Percentiles rank a stretch among this genome's conserved stretches.
phyloP scores from a whole-genome alignment of 1,284 basidiomycete species.

The Sutorius eximius region DNA sequence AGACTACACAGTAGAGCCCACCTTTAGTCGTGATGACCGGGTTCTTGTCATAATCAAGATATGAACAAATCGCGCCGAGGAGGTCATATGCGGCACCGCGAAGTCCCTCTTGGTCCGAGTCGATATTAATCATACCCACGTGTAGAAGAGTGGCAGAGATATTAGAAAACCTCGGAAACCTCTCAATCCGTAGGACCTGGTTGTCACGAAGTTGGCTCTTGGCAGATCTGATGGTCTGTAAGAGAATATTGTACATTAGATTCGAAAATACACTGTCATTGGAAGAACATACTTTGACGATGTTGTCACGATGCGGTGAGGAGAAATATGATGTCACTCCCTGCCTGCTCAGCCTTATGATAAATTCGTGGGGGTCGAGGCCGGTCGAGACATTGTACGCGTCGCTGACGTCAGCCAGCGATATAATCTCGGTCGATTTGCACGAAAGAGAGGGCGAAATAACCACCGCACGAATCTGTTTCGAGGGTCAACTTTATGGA shows the following conservation, averaged over 20 bases:
- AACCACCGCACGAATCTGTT: constrained; percentile 60
- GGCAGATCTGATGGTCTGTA: constrained; percentile 63
- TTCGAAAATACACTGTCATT: background rate
- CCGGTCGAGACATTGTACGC: constrained; percentile 78
- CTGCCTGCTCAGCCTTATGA: constrained; percentile 72
- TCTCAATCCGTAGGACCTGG: constrained; percentile 58
- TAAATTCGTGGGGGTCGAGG: constrained; percentile 76
- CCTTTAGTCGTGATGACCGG: constrained; percentile 69
- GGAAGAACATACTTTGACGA: constrained; percentile 64
- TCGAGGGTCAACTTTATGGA: constrained; percentile 8
- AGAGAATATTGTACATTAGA: background rate
- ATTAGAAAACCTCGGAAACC: constrained; percentile 77
- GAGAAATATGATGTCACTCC: constrained; percentile 70
- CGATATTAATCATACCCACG: constrained; percentile 76
- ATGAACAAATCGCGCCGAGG: constrained; percentile 73
- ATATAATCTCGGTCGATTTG: constrained; percentile 78
- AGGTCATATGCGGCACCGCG: constrained; percentile 77
- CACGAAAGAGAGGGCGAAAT: constrained; percentile 65
- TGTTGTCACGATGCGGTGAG: constrained; percentile 64
- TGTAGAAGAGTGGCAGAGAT: constrained; percentile 82
- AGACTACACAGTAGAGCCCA: constrained; percentile 33
- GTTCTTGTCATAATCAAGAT: constrained; percentile 74
- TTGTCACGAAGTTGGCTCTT: constrained; percentile 66
- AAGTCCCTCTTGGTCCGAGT: constrained; percentile 72
- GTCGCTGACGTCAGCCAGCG: constrained; percentile 79